A percentile compares a stretch with the other conserved stretches of the same genome.
Conservation (phyloP, 495 filamentous ascomycete genomes). For the Hamigera avellanea region DNA sequence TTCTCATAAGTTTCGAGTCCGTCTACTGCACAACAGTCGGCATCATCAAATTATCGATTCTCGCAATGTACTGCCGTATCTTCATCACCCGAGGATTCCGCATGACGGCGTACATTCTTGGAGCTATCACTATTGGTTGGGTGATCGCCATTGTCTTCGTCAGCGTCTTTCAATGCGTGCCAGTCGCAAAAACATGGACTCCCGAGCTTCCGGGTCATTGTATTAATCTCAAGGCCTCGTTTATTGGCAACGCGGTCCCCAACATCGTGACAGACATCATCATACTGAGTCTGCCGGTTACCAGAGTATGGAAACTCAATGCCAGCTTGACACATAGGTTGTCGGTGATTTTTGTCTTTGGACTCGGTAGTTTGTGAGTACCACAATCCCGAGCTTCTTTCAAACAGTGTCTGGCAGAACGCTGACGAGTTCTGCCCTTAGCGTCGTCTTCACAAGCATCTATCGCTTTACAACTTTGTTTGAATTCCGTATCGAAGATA, state of each 20-base stretch:
- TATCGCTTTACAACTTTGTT: too few relatives aligned
- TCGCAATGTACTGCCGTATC: constrained; percentile 33
- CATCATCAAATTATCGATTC: constrained; percentile 24
- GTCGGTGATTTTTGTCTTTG: constrained; percentile 11
- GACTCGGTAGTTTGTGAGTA: constrained; percentile 22
- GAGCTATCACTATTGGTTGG: constrained; percentile 25
- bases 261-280: constrained; percentile 35
- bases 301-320: constrained; percentile 29
- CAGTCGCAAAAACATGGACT: constrained; percentile 30
- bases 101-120: constrained; percentile 24
- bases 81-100: constrained; percentile 27
- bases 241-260: constrained; percentile 33
- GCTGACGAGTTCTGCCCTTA: too few relatives aligned
- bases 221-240: constrained; percentile 32
- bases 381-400: too few relatives aligned
- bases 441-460: too few relatives aligned
- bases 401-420: too few relatives aligned
- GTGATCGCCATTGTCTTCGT: constrained; percentile 29
- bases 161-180: constrained; percentile 34
- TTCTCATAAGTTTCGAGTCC: constrained; percentile 22
- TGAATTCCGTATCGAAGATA: too few relatives aligned
- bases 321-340: background rate
- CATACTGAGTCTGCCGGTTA: constrained; percentile 34
- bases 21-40: constrained; percentile 32
- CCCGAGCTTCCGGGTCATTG: constrained; percentile 22